phyloP scores from a whole-genome alignment of 768 basidiomycete genomes.

The Boletus tomentosulus region DNA sequence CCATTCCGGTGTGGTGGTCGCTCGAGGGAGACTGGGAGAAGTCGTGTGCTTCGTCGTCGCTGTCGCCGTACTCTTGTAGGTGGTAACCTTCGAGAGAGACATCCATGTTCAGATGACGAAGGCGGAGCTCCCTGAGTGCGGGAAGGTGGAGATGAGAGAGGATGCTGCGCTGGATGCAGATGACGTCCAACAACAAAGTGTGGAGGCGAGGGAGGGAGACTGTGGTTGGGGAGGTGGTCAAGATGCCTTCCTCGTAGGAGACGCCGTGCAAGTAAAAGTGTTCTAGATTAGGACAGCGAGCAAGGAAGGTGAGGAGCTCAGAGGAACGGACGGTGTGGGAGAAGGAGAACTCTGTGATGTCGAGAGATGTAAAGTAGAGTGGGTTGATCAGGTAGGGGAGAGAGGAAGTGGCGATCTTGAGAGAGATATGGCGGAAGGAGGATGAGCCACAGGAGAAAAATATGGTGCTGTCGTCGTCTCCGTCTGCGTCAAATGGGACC shows the following conservation, averaged over 20 bases:
- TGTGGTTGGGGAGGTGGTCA: slow-evolving; percentile 31
- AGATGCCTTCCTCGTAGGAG: slow-evolving; percentile 40
- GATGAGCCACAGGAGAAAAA: slow-evolving; percentile 32
- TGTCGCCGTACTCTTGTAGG: slow-evolving; percentile 55
- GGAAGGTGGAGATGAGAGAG: slow-evolving; percentile 65
- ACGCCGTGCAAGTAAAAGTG: slow-evolving; percentile 54
- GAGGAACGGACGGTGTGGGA: slow-evolving; percentile 41
- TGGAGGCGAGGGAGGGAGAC: slow-evolving; percentile 57
- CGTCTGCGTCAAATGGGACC: slow-evolving; percentile 19
- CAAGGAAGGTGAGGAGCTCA: slow-evolving; percentile 56
- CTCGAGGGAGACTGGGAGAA: slow-evolving; percentile 75
- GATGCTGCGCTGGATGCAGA: slow-evolving; percentile 60
- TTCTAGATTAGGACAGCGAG: slow-evolving; percentile 58
- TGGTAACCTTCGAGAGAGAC: slow-evolving; percentile 34
- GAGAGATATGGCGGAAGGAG: slow-evolving; percentile 37
- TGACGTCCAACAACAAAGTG: slow-evolving; percentile 51
- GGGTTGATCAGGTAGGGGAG: slow-evolving; percentile 50
- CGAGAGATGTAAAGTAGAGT: slow-evolving; percentile 53
- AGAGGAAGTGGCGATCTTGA: slow-evolving; percentile 47
- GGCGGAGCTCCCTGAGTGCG: slow-evolving; percentile 53
- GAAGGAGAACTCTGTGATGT: slow-evolving; percentile 47
- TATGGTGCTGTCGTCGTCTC: slow-evolving; percentile 18
- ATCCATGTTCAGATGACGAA: slow-evolving; percentile 66
- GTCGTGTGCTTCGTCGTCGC: slow-evolving; percentile 69
- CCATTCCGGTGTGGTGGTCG: slow-evolving; percentile 79